Base-by-base conservation (phyloP, 805 yeast genomes). In the Lachancea kluyveri region DNA sequence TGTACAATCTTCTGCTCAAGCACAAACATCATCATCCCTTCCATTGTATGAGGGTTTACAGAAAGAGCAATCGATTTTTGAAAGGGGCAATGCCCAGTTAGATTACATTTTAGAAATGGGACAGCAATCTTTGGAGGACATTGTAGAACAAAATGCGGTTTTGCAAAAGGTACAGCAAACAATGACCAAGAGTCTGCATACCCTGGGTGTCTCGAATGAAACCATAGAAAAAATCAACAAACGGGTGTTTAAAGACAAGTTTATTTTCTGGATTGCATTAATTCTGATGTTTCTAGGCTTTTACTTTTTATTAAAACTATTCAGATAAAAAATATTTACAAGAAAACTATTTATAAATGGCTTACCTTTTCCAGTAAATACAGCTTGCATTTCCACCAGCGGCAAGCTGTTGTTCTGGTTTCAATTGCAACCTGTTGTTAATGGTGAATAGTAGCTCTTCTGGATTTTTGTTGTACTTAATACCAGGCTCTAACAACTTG, bases 41-140 rank as follows among this genome's bases (percentile, higher is more conserved):
- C 49, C 59, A 6, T 26, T 74, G 48, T 70, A 66, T 39, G 78
- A 79, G 30, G 94, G 94, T 0, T 59, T 84, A 35, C 64, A 70
- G 40, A 74, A 79, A 41, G 97, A 92, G 48, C 70, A 68, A 26
- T 70, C 72, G 26, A 70, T 74, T 6, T 60, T 82, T 21, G 68
- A 70, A 19, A 65, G 83, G 35, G 87, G 95, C 0, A 77, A 82
- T 24, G 77, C 77, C 33, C 95, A 85, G 52, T 62, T 92, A 39
- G 98, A 92, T 53, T 86, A 84, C 42, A 85, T 92, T 24, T 57
- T 92, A 25, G 96, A 84, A 48, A 81, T 85, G 79, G 97, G 96
- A 2, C 74, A 81, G 39, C 70, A 72, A 29, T 85, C 95, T 2
- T 73, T 86, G 42, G 94, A 83, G 30, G 95, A 88, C 51, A 65